Evolutionary conservation across 192 early-diverging fungal genomes (phyloP), one percentile per base, ranked within the genome.

Genomic region (Backusella psychrophila): DNA sequence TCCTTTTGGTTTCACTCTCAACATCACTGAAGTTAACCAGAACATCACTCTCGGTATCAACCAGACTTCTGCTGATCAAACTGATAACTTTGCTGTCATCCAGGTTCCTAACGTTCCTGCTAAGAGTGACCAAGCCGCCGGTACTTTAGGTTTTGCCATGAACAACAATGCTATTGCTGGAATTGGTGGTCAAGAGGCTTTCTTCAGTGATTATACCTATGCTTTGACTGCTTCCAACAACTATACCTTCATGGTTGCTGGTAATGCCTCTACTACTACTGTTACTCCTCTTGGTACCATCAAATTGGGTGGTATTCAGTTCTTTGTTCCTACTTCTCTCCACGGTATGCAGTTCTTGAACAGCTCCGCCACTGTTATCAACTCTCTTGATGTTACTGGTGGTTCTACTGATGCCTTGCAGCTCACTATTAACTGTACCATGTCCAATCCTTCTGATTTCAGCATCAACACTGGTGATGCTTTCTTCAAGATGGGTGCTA

Each of bases 1-100:
- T 74, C 90, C 90, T 21, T 92, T 92, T 56, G 87, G 87, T 52
- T 92, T 92, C 73, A 71, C 83, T 33, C 52, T 91, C n/a, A 86
- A 83, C 29, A 85, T 91, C 68, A 87, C 86, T 33, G 76, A 87
- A 65, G 85, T 88, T 33, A 78, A 85, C 66, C 85, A 87, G 71
- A 84, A 85, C 66, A 85, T 90, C 53, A 86, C 84, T 38, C 74
- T 90, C 34, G 72, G 72, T 65, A 81, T 72, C 14, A 59, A 75
- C 46, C 17, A 52, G 33, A 78, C 72, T 17, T 75, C 79, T 29
- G 1, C 70, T 1, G 73, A 86, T 67, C 78, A 84, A 15, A 74
- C 53, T 29, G 75, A 69, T 35, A 73, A 76, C 33, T 71, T 82
- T 29, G 76, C 81, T 65, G 23, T 66, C 3, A 69, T 85, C 12